Conservation (phyloP, 257 asterid genomes). For the Voacanga thouarsii region DNA sequence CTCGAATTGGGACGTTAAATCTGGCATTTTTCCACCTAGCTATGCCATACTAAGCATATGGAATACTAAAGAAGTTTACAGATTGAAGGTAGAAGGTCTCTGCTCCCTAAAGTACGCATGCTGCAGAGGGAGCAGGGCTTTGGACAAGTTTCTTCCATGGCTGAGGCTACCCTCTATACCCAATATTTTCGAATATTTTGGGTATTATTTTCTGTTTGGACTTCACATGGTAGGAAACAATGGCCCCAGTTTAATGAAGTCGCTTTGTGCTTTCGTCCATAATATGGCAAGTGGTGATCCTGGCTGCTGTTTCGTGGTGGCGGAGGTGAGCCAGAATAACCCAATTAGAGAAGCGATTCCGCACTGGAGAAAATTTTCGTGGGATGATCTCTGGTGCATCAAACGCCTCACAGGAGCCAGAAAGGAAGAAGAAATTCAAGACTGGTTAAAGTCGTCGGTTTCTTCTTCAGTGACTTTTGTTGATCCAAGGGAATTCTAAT, state of each 20-base stretch:
- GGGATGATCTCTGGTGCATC: slow-evolving; percentile 90
- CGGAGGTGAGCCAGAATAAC: slow-evolving; percentile 66
- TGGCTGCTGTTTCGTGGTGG: slow-evolving; percentile 54
- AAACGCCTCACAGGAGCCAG: slow-evolving; percentile 32
- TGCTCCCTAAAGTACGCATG: slow-evolving; percentile 49
- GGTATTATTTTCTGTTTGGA: slow-evolving; percentile 65
- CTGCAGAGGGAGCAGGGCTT: slow-evolving; percentile 53
- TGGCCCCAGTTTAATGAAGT: slow-evolving; percentile 44
- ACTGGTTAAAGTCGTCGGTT: slow-evolving; percentile 40
- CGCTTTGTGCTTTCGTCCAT: slow-evolving; percentile 50
- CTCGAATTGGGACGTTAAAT: slow-evolving; percentile 41
- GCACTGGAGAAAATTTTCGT: slow-evolving; percentile 72
- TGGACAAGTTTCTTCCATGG: slow-evolving; percentile 70
- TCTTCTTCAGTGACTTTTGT: slow-evolving; percentile 56
- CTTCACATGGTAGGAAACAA: slow-evolving; percentile 65
- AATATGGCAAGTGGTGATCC: slow-evolving; percentile 51
- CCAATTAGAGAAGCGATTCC: slow-evolving; percentile 63
- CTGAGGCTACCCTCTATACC: slow-evolving; percentile 68
- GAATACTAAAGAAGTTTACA: slow-evolving; percentile 67
- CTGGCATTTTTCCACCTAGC: slow-evolving; percentile 37
- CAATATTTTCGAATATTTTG: slow-evolving; percentile 53
- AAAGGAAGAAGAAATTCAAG: slow-evolving; percentile 20
- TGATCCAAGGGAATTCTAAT: slow-evolving; percentile 75
- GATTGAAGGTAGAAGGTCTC: slow-evolving; percentile 62
- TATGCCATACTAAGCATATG: slow-evolving; percentile 69